Percentiles rank a stretch among this genome's conserved stretches.
phyloP scores from a whole-genome alignment of 495 filamentous ascomycete species.

The Pyronema domesticum region DNA sequence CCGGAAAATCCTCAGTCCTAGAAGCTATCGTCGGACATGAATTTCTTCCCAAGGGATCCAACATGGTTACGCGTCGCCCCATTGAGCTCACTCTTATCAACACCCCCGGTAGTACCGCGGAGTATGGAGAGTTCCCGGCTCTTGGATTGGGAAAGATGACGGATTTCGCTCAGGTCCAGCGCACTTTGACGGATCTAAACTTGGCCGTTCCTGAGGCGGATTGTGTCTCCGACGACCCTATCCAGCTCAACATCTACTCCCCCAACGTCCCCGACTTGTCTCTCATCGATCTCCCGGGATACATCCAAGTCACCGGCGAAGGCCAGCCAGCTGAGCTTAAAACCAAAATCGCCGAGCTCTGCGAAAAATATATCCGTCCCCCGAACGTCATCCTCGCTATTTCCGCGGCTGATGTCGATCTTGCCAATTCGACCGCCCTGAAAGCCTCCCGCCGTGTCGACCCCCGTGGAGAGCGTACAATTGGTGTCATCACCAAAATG shows the following conservation, averaged over 20 bases:
- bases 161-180: slow-evolving; percentile 83
- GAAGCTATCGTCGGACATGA: slow-evolving; percentile 97
- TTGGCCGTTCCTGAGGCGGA: slow-evolving; percentile 73
- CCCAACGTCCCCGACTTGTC: slow-evolving; percentile 92
- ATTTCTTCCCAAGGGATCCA: slow-evolving; percentile 89
- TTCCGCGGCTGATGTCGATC: slow-evolving; percentile 89
- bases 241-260: slow-evolving; percentile 86
- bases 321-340: slow-evolving; percentile 87
- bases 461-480: slow-evolving; percentile 84
- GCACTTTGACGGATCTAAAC: slow-evolving; percentile 87
- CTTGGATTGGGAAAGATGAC: slow-evolving; percentile 78
- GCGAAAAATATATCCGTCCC: slow-evolving; percentile 92
- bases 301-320: slow-evolving; percentile 82
- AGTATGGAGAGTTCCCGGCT: slow-evolving; percentile 94
- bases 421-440: slow-evolving; percentile 89
- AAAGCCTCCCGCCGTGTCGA: slow-evolving; percentile 82
- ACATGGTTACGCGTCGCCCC: slow-evolving; percentile 93
- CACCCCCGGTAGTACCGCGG: slow-evolving; percentile 70
- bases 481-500: slow-evolving; percentile 98
- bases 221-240: slow-evolving; percentile 91
- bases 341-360: slow-evolving; percentile 87
- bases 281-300: slow-evolving; percentile 88
- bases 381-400: slow-evolving; percentile 96
- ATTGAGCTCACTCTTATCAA: slow-evolving; percentile 97
- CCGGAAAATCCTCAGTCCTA: slow-evolving; percentile 91